Base-by-base conservation (phyloP, 2,329 filamentous ascomycete species). In the Xenosphaeropsis pyriputrescens region DNA sequence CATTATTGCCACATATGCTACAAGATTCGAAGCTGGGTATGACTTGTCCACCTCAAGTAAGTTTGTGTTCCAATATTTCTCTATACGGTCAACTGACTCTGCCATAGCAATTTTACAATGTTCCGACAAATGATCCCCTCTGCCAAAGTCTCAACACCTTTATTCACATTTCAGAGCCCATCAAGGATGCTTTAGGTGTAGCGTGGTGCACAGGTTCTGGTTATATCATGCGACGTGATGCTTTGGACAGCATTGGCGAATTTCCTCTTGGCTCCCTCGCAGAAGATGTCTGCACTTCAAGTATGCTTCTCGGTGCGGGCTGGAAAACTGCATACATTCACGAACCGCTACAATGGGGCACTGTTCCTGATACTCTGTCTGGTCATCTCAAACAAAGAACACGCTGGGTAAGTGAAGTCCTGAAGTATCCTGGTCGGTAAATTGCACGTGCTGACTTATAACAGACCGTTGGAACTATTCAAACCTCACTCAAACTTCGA, bases 201-300 rank as follows among this genome's bases (percentile, higher is more conserved):
- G 72, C 72, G n/a, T 74, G 72, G 65, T 76, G 72, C 46, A 73
- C 70, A n/a, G 74, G 75, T 4, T 77, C 73, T 5, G 75, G 75
- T 6, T 79, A 75, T 45, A 57, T 72, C 4, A 63, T 68, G 18
- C 69, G 73, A 3, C 69, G 73, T n/a, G 55, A 64, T 38, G 74
- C 75, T 5, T 58, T 79, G 4, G 67, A 73, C 14, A 61, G 68
- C 15, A 75, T 79, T 42, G 74, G 72, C 46, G 70, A 73, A 45
- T 78, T 75, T 44, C 74, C 73, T 0, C 62, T 69, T 1, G 70
- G 66, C 12, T 74, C 70, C 4, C 56, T 78, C 6, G 67, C 70
- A 4, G 75, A 79, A 50, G 75, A 79, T 48, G 65, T 73, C 2
- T 67, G 64, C 35, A 75, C 68, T 2, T 76, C 72, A 5, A 70